These are phyloP conservation scores for Colletotrichum musae DNA, from an alignment of 2,329 filamentous ascomycete genomes.

Conservation along the genomic window DNA sequence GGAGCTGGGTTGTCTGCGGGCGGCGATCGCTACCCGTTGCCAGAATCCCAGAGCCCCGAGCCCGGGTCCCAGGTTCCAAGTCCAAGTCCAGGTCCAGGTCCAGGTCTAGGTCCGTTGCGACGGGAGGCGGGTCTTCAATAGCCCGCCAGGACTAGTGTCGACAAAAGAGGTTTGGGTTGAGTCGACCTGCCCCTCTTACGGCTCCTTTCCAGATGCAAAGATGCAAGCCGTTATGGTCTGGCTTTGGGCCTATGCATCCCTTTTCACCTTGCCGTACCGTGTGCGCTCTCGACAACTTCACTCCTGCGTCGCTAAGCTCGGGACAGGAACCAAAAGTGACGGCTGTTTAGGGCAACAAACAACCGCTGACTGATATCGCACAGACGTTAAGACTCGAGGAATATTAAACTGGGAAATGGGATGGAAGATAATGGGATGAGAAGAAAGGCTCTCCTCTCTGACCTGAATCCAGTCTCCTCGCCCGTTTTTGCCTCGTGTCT, in stretches of 20 bases:
- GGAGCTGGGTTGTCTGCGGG: conserved; percentile 28
- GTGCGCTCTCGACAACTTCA: conserved; percentile 5
- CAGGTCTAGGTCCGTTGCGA: conserved; percentile 18
- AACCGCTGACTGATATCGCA: no score
- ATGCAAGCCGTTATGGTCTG: conserved; percentile 30
- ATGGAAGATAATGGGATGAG: conserved; percentile 4
- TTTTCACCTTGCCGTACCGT: background rate
- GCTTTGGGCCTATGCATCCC: conserved; percentile 12
- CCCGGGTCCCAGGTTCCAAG: conserved; percentile 38
- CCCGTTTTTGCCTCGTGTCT: background rate
- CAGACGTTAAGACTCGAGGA: background rate
- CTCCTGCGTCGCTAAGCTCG: conserved; percentile 10
- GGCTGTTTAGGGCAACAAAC: background rate
- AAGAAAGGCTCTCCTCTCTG: background rate
- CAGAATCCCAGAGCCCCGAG: conserved; percentile 26
- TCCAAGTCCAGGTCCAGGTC: conserved; percentile 22
- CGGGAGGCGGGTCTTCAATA: conserved; percentile 38
- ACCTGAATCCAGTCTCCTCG: conserved; percentile 11
- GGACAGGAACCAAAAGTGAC: background rate
- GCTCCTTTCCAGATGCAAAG: conserved; percentile 13
- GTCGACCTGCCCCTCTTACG: conserved; percentile 17
- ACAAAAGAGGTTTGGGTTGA: conserved; percentile 30
- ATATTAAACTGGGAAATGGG: background rate
- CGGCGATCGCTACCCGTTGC: conserved; percentile 37
- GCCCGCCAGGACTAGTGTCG: conserved; percentile 32